These are phyloP conservation scores for Hanseniaspora sp. DNA, from an alignment of 1,139 yeast species.

Conservation along the genomic window DNA sequence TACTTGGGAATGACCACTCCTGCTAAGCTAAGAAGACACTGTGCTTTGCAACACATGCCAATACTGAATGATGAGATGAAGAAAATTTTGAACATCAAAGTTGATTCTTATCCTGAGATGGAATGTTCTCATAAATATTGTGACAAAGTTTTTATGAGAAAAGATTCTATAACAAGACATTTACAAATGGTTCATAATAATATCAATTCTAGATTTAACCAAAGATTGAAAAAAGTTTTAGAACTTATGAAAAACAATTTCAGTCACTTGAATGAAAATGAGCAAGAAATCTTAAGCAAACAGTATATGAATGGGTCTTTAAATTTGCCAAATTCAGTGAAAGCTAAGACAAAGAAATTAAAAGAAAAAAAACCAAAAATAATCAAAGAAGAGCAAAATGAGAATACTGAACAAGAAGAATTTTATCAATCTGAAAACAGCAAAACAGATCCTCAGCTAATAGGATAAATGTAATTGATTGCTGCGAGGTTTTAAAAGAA, in stretches of 20 bases:
- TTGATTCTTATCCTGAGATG: constrained; percentile 25
- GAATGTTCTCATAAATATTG: constrained; percentile 36
- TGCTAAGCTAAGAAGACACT: constrained; percentile 53
- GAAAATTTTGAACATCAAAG: constrained; percentile 23
- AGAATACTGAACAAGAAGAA: too few species aligned
- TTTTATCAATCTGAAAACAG: too few species aligned
- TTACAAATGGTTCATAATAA: constrained; percentile 43
- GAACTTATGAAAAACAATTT: not conserved
- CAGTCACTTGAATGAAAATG: not conserved
- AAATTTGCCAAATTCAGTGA: not conserved
- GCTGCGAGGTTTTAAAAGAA: too few species aligned
- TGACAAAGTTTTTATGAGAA: constrained; percentile 44
- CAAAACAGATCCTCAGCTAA: too few species aligned
- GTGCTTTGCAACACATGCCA: constrained; percentile 43
- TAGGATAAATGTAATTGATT: too few species aligned
- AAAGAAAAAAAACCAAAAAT: not conserved
- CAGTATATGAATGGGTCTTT: constrained; percentile 12
- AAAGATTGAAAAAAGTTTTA: constrained; percentile 26
- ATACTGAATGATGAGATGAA: constrained; percentile 24
- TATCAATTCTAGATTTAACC: constrained; percentile 36
- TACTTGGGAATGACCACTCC: constrained; percentile 48
- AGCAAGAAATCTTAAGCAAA: constrained; percentile 5
- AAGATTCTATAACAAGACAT: constrained; percentile 48
- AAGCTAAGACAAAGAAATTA: constrained; percentile 1
- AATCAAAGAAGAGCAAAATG: too few species aligned